A percentile compares a stretch with the other conserved stretches of the same genome.
phyloP scores from a whole-genome alignment of 2,329 filamentous ascomycete species.

The Pseudogymnoascus sp. region DNA sequence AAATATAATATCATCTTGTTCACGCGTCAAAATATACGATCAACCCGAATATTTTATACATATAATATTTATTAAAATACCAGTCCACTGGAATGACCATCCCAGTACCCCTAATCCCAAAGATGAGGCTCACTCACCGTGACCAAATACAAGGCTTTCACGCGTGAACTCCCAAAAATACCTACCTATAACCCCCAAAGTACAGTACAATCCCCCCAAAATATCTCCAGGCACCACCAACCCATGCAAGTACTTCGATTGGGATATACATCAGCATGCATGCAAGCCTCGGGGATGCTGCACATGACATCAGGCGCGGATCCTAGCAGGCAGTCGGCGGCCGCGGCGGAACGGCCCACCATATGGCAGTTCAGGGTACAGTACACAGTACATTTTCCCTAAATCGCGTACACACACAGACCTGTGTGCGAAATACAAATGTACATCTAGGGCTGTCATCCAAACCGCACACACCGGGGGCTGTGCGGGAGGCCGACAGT shows the following conservation, averaged over 20 bases:
- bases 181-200: neutral
- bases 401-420: neutral
- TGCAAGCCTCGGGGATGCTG: neutral
- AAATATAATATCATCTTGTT: neutral
- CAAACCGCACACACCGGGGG: neutral
- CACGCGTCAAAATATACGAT: no score
- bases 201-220: neutral
- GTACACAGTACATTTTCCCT: no score
- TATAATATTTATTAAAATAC: no score
- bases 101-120: no score
- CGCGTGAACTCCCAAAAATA: neutral
- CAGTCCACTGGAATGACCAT: no score
- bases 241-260: neutral
- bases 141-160: no score
- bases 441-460: neutral
- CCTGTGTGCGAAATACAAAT: neutral
- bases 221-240: neutral
- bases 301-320: neutral
- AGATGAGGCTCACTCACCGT: neutral
- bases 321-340: neutral
- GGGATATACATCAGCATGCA: neutral
- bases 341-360: neutral
- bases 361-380: neutral
- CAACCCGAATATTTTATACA: no score
- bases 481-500: neutral